Evolutionary conservation across 2,329 filamentous ascomycete genomes (phyloP), one percentile per base, ranked within the genome.

Genomic region (Fusarium incarnatum): DNA sequence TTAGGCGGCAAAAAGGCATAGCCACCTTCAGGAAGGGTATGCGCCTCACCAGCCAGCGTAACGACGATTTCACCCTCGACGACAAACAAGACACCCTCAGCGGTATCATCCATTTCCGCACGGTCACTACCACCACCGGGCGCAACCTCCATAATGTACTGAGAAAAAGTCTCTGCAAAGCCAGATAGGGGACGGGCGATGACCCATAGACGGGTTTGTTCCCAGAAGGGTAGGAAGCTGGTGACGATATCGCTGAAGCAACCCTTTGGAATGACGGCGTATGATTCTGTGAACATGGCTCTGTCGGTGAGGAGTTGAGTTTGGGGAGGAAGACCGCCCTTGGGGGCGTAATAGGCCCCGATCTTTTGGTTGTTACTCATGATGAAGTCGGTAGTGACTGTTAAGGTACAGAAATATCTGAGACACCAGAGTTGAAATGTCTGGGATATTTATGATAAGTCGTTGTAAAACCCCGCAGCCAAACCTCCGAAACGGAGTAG

Each of bases 201-300:
- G 2, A 68, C 56, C 65, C 65, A 68, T 40, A 68, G 45, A 16
- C 65, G 40, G 8, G 65, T 68, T 10, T 68, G 64, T 5, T 68
- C 65, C 65, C 65, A 68, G 20, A 68, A 68, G 0, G 65, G 65
- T 2, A 68, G 48, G 6, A 68, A 68, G 18, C 65, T 68, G 53
- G 65, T 68, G 40, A 68, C 65, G 20, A 68, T 68, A 8, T 68
- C 65, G 40, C 65, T 68, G 64, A 68, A 68, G 47, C 65, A 68
- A 11, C 65, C 65, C 15, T 68, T 68, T 20, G 65, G 65, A 8
- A 68, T 68, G 45, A 68, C 59, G 27, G 65, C 65, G 18, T 68
- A 68, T 30, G 65, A 64, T 60, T 68, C 65, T 12, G 65, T 68
- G 50, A 68, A 68, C 65, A 68, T 68, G 6, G 65, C 65, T 10